Evolutionary conservation across 2,329 filamentous ascomycete genomes (phyloP), one percentile per base, ranked within the genome.

Genomic region (Diplodia mutila): DNA sequence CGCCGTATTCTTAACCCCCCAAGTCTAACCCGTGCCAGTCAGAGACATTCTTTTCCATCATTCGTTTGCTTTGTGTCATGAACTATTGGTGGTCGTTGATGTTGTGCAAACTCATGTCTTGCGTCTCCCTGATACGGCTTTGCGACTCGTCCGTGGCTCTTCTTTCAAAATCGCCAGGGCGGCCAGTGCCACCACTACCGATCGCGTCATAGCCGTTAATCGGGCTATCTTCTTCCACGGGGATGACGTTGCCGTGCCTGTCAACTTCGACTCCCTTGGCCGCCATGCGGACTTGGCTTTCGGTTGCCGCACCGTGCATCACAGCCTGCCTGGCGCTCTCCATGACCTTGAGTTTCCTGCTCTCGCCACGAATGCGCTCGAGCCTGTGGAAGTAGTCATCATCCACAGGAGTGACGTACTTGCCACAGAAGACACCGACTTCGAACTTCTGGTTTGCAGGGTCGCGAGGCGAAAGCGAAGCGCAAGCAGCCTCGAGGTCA

Each of bases 361-460:
- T 90, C 77, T 92, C 89, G 55, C 90, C 91, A 65, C 92, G 85
- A 21, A 93, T 80, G 68, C 85, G 82, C 79, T 92, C 90, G 5
- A 96, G 84, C 73, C 93, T 91, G 71, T 92, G 88, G 72, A 97
- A 95, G 80, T 97, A 97, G 46, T 86, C 89, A 7, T 89, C 85
- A 1, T 90, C 87, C 1, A 97, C 91, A 0, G 88, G 88, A 0
- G 94, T 97, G 69, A 92, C 85, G 79, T 97, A 97, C 70, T 89
- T 88, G 54, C 94, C 94, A 75, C 89, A 93, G 82, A 98, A 97
- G 9, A 97, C 94, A 65, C 94, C 94, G 2, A 96, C 89, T 76
- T 98, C 94, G 72, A 97, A 97, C 66, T 90, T 83, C 70, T 86
- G 82, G 9, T 83, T 83, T 73, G 86, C 77, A 39, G 82, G 81